Percentiles rank a stretch among this genome's conserved stretches.
Evolutionary conservation across 2,329 filamentous ascomycete species (phyloP).

Genomic region (Alternaria viburni): DNA sequence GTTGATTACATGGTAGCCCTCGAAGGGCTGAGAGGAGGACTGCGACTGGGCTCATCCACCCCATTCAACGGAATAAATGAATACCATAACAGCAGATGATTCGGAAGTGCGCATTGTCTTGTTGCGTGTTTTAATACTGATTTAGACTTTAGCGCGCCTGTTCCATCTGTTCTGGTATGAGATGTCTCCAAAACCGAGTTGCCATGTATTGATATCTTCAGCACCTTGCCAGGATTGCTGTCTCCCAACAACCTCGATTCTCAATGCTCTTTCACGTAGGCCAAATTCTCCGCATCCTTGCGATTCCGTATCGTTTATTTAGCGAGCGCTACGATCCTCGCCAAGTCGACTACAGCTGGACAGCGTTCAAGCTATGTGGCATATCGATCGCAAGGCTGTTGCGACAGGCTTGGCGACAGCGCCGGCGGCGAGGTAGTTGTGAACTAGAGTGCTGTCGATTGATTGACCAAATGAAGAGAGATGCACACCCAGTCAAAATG

Average conservation of each 20-base stretch:
- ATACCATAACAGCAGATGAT: too few relatives aligned
- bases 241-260: too few relatives aligned
- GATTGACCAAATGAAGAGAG: neutral
- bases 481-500: neutral
- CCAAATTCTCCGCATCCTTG: neutral
- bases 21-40: neutral
- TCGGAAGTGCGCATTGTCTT: neutral
- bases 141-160: too few relatives aligned
- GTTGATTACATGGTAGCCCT: neutral
- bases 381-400: neutral
- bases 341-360: neutral
- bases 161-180: neutral
- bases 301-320: neutral
- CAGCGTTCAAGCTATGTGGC: neutral
- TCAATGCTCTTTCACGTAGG: neutral
- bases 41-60: too few relatives aligned
- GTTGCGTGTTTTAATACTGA: too few relatives aligned
- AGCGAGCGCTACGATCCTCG: neutral
- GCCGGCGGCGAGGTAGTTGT: neutral
- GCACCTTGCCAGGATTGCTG: neutral
- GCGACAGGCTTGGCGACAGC: neutral
- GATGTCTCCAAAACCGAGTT: neutral
- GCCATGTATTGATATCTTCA: neutral
- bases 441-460: neutral
- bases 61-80: too few relatives aligned